Conservation (phyloP, 1,284 basidiomycete species). For the Cutaneotrichosporon mucoides region DNA sequence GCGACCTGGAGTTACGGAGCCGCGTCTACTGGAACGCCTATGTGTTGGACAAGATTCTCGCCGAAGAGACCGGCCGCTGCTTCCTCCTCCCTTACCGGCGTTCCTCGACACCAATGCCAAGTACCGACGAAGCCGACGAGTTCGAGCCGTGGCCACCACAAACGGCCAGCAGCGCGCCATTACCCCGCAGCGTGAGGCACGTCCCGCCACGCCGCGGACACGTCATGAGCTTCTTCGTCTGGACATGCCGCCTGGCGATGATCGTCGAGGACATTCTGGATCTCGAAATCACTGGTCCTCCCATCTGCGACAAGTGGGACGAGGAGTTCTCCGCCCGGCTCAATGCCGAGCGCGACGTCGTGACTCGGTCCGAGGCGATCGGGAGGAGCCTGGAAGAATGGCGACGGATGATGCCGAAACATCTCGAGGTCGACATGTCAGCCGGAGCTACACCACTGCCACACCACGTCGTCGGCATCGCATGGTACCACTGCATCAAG, state of each 20-base stretch:
- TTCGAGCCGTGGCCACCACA: constrained; percentile 48
- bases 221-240: constrained; percentile 38
- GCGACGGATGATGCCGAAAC: constrained; percentile 24
- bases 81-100: constrained; percentile 46
- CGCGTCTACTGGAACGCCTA: constrained; percentile 50
- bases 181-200: constrained; percentile 23
- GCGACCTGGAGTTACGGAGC: constrained; percentile 39
- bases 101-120: constrained; percentile 46
- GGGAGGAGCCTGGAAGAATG: constrained; percentile 31
- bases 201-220: constrained; percentile 29
- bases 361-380: constrained; percentile 20
- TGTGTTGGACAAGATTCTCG: constrained; percentile 49
- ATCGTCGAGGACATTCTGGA: constrained; percentile 44
- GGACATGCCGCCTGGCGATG: constrained; percentile 40
- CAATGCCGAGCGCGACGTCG: constrained; percentile 6
- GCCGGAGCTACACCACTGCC: constrained; percentile 29
- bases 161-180: constrained; percentile 21
- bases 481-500: constrained; percentile 40
- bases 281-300: constrained; percentile 31
- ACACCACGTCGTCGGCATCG: constrained; percentile 37
- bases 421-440: constrained; percentile 26
- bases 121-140: constrained; percentile 49
- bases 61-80: constrained; percentile 50
- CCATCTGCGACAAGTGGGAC: constrained; percentile 15
- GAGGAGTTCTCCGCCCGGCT: constrained; percentile 6